phyloP scores from a whole-genome alignment of 2,329 filamentous ascomycete species.

The Parasarocladium wereldwijsianum region DNA sequence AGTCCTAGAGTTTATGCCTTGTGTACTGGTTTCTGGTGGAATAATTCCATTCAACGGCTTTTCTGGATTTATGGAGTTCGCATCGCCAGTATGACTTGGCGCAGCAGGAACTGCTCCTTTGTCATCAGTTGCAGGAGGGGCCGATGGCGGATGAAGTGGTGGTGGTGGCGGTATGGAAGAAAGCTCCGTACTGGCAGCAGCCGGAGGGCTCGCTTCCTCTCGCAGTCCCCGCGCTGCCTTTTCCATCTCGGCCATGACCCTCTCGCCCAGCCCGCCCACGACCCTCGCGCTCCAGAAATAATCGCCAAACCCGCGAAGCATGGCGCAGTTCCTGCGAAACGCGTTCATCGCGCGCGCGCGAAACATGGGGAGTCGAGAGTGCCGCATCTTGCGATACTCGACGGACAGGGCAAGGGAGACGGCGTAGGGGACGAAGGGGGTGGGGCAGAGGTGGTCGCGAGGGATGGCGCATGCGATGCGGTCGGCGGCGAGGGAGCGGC shows the following conservation, averaged over 20 bases:
- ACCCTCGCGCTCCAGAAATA: constrained; percentile 43
- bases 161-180: no score
- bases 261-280: constrained; percentile 38
- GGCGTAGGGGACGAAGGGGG: constrained; percentile 47
- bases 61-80: no score
- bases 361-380: constrained; percentile 44
- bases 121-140: neutral
- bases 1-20: no score
- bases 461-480: constrained; percentile 40
- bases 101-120: no score
- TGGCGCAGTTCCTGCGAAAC: constrained; percentile 38
- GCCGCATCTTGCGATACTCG: constrained; percentile 48
- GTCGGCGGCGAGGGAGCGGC: constrained; percentile 41
- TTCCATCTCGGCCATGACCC: constrained; percentile 41
- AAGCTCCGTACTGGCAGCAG: constrained; percentile 6
- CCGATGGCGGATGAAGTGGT: no score
- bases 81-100: no score
- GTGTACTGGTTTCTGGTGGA: no score
- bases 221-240: constrained; percentile 32
- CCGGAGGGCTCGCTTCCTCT: constrained; percentile 17
- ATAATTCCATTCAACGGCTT: no score
- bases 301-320: constrained; percentile 36
- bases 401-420: constrained; percentile 46
- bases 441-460: constrained; percentile 33
- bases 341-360: constrained; percentile 36